Base-by-base conservation (phyloP, 2,329 filamentous ascomycete species). In the Drechslerella stenobrocha region DNA sequence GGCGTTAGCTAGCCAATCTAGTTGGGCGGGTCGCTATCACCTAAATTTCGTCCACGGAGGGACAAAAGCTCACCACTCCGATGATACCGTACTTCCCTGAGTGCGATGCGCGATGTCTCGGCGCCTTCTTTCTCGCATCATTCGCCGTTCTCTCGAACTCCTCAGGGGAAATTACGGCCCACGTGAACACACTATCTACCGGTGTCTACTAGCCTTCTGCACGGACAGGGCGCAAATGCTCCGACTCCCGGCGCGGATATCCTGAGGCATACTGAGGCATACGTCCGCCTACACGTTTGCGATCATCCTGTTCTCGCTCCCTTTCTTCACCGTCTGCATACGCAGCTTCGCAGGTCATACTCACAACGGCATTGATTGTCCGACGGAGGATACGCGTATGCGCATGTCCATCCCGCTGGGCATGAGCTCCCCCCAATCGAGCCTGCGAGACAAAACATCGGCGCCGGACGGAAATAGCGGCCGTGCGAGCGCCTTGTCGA, bases 71-170 rank as follows among this genome's bases (percentile, higher is more conserved):
- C 28, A 11, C 34, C 4, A 15, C 13, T 37, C n/a, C 37, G 6
- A 7, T 42, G 37, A 42, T 18, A 7, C n/a, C n/a, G 3, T n/a
- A 42, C 37, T 18, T 8, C 18, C 7, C 37, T 42, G 4, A n/a
- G 3, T n/a, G 4, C 4, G 37, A n/a, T 5, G 37, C 37, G 37
- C 15, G 37, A 42, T 42, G 37, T 42, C 37, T 42, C 37, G 37
- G 37, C 18, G 37, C 6, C 37, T 42, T 42, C 22, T 18, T 42
- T 42, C 15, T 42, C 37, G 37, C 37, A 18, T 42, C n/a, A 42
- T 42, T 42, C 37, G 37, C 37, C 37, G 18, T 20, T 7, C 18
- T 2, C 37, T 42, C 37, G 37, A 18, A 20, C 28, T 11, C 28
- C 28, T 30, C 28, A 5, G 22, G 6, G 37, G 18, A 42, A 42